Evolutionary conservation across 2,329 filamentous ascomycete species (phyloP).

Genomic region (Pseudocercospora crystallina): DNA sequence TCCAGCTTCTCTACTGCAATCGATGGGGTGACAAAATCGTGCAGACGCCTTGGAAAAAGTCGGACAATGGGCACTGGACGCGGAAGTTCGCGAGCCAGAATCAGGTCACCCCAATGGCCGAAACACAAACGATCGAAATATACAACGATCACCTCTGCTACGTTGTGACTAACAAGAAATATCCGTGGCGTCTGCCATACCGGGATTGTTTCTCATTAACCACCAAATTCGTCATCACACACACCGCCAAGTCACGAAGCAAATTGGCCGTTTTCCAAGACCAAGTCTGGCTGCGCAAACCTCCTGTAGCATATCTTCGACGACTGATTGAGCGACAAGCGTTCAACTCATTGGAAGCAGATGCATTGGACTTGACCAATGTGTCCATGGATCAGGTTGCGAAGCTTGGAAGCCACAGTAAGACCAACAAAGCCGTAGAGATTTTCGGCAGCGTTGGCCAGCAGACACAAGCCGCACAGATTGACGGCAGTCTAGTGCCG

Average conservation of each 20-base stretch:
- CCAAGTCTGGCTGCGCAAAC: conserved; percentile 74
- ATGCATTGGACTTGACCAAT: conserved; percentile 73
- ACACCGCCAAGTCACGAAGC: conserved; percentile 86
- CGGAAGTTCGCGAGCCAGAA: conserved; percentile 64
- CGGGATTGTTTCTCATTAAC: conserved; percentile 75
- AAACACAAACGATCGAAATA: conserved; percentile 81
- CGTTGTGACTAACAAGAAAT: conserved; percentile 63
- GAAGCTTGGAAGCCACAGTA: conserved; percentile 69
- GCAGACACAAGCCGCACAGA: conserved; percentile 56
- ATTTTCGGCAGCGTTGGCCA: conserved; percentile 76
- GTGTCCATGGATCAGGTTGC: conserved; percentile 75
- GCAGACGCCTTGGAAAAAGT: conserved; percentile 79
- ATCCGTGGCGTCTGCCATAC: conserved; percentile 82
- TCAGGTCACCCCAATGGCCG: conserved; percentile 54
- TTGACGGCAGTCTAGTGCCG: conserved; percentile 25
- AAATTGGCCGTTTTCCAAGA: conserved; percentile 86
- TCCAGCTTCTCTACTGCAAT: conserved; percentile 86
- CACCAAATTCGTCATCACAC: conserved; percentile 90
- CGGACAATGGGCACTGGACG: conserved; percentile 54
- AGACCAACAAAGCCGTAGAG: conserved; percentile 74
- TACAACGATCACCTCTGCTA: conserved; percentile 62
- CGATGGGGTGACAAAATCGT: conserved; percentile 73
- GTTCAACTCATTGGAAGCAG: conserved; percentile 69
- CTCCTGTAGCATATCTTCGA: conserved; percentile 42
- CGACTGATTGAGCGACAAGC: conserved; percentile 63